Evolutionary conservation across 176 grass and related monocot genomes (phyloP), one percentile per base, ranked within the genome.

Genomic region (Areca catechu): DNA sequence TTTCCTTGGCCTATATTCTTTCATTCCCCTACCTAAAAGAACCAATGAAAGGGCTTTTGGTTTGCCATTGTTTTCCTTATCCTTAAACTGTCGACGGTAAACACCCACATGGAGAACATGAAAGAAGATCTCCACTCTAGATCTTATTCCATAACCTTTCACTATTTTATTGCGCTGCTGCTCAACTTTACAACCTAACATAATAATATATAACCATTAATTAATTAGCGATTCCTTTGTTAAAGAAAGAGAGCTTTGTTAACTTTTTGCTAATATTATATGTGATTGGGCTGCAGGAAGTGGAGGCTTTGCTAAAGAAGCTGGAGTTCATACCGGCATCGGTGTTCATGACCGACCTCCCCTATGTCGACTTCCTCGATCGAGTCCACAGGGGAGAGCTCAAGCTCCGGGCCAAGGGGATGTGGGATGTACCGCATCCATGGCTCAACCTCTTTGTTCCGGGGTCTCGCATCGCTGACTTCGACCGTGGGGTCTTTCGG

Each of bases 381-480:
- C 23, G 65, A 7, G 65, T 67, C 15, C 17, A 12, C 1, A 51
- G 55, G n/a, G 65, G 25, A 1, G 65, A 67, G 65, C 4, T 21
- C 58, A 97, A 91, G 77, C 69, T 97, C 19, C 80, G 86, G 19
- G 78, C 43, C 23, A 91, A 91, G 76, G 86, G 83, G 19, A 68
- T 91, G 58, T 97, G 92, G 92, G 86, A 91, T 60, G 92, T 97
- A 65, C 86, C 92, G 0, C 92, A 97, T 70, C 92, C 92, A 60
- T 97, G 92, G 92, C 83, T 97, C 1, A 97, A 97, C 79, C 83
- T 97, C 62, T 91, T 97, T 66, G 83, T 91, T 43, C 92, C 92
- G 54, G 92, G 83, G 67, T 97, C 92, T 7, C 71, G 79, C 67
- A 97, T 97, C 56, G 78, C 68, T 50, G 83, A 91, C 66, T 97